Percentiles rank a stretch among this genome's conserved stretches.
These are phyloP conservation scores for Leccinum uliginosum DNA, from an alignment of 768 basidiomycete genomes.

Conservation along the genomic window DNA sequence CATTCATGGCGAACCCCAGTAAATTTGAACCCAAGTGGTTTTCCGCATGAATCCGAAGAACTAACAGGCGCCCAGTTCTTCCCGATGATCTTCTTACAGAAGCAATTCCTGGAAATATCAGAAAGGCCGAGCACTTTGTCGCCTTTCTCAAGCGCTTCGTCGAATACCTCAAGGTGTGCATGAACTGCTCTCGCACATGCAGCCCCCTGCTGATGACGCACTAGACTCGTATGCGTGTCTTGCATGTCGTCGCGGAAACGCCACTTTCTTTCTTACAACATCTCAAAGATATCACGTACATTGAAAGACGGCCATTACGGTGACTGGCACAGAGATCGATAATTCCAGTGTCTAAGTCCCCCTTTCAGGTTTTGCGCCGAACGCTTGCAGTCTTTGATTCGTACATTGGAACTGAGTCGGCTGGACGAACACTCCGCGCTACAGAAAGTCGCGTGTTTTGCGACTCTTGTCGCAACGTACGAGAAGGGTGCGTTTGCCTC, in stretches of 20 bases:
- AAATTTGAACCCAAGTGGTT: conserved; percentile 14
- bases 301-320: conserved; percentile 90
- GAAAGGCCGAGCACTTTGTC: conserved; percentile 98
- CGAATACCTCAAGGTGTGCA: conserved; percentile 88
- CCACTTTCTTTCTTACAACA: conserved; percentile 96
- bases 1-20: conserved; percentile 89
- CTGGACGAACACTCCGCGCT: conserved; percentile 89
- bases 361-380: conserved; percentile 87
- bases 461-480: conserved; percentile 95
- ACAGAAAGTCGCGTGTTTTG: conserved; percentile 95
- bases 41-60: background rate
- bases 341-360: background rate
- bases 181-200: background rate
- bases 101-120: conserved; percentile 95
- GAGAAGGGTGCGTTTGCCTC: conserved; percentile 68
- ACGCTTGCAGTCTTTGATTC: conserved; percentile 87
- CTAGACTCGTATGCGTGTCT: conserved; percentile 97
- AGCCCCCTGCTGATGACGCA: conserved; percentile 9
- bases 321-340: conserved; percentile 31
- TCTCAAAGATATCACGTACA: conserved; percentile 98
- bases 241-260: conserved; percentile 98
- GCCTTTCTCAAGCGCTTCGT: conserved; percentile 98
- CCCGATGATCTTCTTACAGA: conserved; percentile 94
- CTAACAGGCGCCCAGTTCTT: conserved; percentile 50
- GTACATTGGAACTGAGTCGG: conserved; percentile 83